Evolutionary conservation across 2,329 filamentous ascomycete species (phyloP).

Genomic region (Aspergillus brunneoviolaceus): DNA sequence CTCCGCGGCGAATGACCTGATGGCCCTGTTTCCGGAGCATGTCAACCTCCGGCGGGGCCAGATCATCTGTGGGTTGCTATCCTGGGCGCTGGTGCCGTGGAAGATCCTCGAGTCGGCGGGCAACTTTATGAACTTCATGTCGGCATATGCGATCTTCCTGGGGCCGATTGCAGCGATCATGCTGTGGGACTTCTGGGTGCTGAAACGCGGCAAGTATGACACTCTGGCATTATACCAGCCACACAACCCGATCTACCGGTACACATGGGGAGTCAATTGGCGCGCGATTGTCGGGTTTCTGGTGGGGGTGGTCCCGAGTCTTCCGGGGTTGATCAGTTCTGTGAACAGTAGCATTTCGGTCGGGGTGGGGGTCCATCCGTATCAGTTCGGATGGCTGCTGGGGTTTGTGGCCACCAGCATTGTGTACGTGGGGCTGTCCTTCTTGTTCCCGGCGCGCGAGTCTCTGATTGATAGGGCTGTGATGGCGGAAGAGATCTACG

Average conservation of each 20-base stretch:
- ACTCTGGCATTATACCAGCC: conserved; percentile 55
- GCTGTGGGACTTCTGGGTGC: conserved; percentile 60
- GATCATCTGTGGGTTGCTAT: conserved; percentile 55
- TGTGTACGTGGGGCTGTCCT: conserved; percentile 55
- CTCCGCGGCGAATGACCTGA: conserved; percentile 55
- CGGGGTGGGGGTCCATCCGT: conserved; percentile 56
- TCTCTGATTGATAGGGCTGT: conserved; percentile 46
- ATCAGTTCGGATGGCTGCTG: conserved; percentile 66
- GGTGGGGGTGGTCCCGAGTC: conserved; percentile 55
- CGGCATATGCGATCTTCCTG: conserved; percentile 64
- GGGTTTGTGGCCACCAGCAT: conserved; percentile 59
- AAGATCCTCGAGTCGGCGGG: conserved; percentile 61
- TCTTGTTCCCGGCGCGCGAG: conserved; percentile 51
- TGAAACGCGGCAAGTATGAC: conserved; percentile 52
- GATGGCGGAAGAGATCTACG: conserved; percentile 40
- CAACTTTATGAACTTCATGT: conserved; percentile 65
- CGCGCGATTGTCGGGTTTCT: conserved; percentile 58
- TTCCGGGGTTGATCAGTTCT: conserved; percentile 55
- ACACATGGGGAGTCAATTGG: conserved; percentile 58
- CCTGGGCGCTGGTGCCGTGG: conserved; percentile 64
- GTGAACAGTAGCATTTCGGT: conserved; percentile 40
- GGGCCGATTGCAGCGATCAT: conserved; percentile 64
- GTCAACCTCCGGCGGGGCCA: conserved; percentile 59
- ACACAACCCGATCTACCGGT: conserved; percentile 49
- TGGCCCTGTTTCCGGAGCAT: conserved; percentile 54